Conservation (phyloP, 1,284 basidiomycete species). For the Malassezia caprae region DNA sequence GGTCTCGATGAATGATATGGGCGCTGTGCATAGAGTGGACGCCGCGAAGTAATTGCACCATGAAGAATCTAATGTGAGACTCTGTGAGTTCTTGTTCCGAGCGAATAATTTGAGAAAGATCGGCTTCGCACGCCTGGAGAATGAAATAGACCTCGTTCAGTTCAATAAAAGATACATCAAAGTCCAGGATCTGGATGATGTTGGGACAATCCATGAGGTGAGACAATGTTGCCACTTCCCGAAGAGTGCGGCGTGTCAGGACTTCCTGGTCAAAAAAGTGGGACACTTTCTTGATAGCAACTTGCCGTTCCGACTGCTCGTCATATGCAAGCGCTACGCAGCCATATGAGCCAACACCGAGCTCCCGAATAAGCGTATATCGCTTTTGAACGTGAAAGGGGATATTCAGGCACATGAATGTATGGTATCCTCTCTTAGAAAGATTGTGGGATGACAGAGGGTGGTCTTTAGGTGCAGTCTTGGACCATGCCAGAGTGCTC, state of each 20-base stretch:
- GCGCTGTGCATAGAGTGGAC: slow-evolving; percentile 43
- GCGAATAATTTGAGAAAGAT: slow-evolving; percentile 44
- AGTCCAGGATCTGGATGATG: slow-evolving; percentile 40
- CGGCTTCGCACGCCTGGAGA: slow-evolving; percentile 42
- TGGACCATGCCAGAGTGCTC: slow-evolving; percentile 4
- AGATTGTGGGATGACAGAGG: slow-evolving; percentile 41
- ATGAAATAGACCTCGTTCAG: slow-evolving; percentile 46
- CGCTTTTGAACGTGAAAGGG: slow-evolving; percentile 45
- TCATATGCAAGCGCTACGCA: slow-evolving; percentile 44
- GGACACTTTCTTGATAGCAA: slow-evolving; percentile 47
- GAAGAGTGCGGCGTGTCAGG: slow-evolving; percentile 37
- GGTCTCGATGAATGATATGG: slow-evolving; percentile 43
- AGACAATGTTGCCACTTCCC: slow-evolving; percentile 39
- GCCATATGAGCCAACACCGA: slow-evolving; percentile 46
- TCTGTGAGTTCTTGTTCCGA: slow-evolving; percentile 42
- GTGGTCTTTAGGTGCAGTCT: slow-evolving; percentile 36
- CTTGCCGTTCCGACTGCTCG: slow-evolving; percentile 34
- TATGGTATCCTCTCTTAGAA: slow-evolving; percentile 37
- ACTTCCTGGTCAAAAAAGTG: slow-evolving; percentile 45
- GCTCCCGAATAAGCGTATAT: slow-evolving; percentile 41
- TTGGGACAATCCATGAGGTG: slow-evolving; percentile 39
- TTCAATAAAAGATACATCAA: slow-evolving; percentile 46
- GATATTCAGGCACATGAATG: slow-evolving; percentile 40
- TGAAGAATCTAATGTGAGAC: slow-evolving; percentile 44
- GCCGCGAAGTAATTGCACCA: slow-evolving; percentile 43